Percentiles rank a stretch among this genome's conserved stretches.
Evolutionary conservation across 2,329 filamentous ascomycete genomes (phyloP).

Genomic region (Sclerotinia minor): DNA sequence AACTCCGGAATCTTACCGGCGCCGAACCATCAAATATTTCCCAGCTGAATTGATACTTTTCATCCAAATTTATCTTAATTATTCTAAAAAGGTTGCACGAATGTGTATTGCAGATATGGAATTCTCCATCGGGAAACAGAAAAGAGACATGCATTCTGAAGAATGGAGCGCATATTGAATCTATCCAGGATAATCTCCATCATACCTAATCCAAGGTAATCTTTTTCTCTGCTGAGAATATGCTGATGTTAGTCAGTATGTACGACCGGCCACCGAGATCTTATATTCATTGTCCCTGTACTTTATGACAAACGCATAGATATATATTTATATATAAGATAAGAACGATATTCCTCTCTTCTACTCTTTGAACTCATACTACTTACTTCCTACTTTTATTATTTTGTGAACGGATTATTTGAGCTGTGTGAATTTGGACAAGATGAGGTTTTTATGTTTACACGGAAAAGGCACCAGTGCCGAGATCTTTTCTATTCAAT

Average conservation of each 20-base stretch:
- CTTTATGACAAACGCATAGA: background rate
- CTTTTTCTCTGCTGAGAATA: background rate
- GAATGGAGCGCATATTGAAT: background rate
- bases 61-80: background rate
- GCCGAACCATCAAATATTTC: background rate
- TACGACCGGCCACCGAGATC: background rate
- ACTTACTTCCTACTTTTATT: background rate
- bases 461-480: constrained; percentile 45
- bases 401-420: background rate
- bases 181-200: background rate
- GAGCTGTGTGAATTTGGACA: constrained; percentile 1
- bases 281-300: background rate
- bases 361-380: background rate
- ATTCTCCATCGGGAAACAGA: background rate
- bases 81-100: background rate
- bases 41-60: background rate
- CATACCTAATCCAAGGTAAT: background rate
- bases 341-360: background rate
- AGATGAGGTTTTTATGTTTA: constrained; percentile 43
- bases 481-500: constrained; percentile 43
- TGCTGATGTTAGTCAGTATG: constrained; percentile 3
- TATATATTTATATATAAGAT: constrained; percentile 2
- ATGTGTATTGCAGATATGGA: background rate
- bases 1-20: constrained; percentile 2
- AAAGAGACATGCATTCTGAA: background rate